Conservation (phyloP, 352 stramenopile species). For the Phytophthora pinifolia region DNA sequence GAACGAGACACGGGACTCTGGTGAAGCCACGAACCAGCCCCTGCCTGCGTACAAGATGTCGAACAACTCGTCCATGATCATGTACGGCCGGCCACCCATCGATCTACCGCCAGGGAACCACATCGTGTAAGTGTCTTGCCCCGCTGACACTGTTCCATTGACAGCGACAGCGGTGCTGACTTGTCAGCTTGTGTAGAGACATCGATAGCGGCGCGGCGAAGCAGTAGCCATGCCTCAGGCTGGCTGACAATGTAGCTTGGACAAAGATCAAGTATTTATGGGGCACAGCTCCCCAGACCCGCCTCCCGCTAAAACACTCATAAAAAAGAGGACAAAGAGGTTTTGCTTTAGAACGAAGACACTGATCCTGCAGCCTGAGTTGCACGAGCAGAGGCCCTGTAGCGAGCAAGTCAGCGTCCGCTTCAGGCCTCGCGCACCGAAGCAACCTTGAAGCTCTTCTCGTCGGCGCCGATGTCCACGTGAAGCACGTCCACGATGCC, state of each 20-base stretch:
- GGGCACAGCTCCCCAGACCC: constrained; percentile 10
- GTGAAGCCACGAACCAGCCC: constrained; percentile 37
- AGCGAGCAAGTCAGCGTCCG: neutral
- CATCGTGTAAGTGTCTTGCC: constrained; percentile 49
- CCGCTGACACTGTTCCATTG: constrained; percentile 16
- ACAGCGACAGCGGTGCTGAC: constrained; percentile 14
- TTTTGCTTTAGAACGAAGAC: constrained; percentile 32
- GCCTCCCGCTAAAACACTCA: constrained; percentile 18
- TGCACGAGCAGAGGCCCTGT: neutral
- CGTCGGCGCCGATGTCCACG: constrained; percentile 54
- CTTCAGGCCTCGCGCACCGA: constrained; percentile 41
- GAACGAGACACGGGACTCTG: constrained; percentile 28
- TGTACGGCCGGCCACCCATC: constrained; percentile 52
- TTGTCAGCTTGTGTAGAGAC: constrained; percentile 16
- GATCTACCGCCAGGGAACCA: constrained; percentile 22
- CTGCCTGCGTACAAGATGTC: constrained; percentile 38
- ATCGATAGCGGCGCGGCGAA: constrained; percentile 4
- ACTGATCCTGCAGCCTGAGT: neutral
- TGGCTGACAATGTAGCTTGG: constrained; percentile 26
- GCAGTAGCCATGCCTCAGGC: constrained; percentile 2
- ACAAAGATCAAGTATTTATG: constrained; percentile 50
- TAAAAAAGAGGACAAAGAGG: constrained; percentile 17
- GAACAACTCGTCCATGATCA: constrained; percentile 58
- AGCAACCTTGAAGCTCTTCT: constrained; percentile 45
- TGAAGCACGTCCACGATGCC: constrained; percentile 61